A percentile compares a stretch with the other conserved stretches of the same genome.
phyloP scores from a whole-genome alignment of 306 rosid species.

The Prinsepia uniflora region DNA sequence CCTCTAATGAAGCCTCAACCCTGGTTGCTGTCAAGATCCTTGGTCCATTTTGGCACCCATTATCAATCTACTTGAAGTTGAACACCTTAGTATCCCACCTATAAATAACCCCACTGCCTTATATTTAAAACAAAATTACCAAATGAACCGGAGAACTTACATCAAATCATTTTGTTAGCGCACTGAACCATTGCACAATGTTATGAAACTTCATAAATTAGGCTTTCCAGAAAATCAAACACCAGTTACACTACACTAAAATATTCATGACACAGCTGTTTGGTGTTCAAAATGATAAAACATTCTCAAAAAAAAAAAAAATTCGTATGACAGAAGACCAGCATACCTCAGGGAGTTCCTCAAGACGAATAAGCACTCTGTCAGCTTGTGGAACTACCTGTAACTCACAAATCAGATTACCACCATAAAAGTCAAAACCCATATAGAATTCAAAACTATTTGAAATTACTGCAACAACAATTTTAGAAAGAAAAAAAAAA shows the following conservation, averaged over 20 bases:
- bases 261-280: not conserved
- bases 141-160: not conserved
- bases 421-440: constrained; percentile 10
- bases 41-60: not conserved
- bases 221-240: not conserved
- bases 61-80: not conserved
- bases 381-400: constrained; percentile 96
- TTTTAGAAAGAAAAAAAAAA: not conserved
- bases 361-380: constrained; percentile 86
- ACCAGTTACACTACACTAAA: not conserved
- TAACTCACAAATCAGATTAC: constrained; percentile 21
- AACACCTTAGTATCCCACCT: not conserved
- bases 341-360: constrained; percentile 57
- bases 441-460: not conserved
- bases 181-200: not conserved
- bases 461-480: not conserved
- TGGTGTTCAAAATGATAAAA: not conserved
- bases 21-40: not conserved
- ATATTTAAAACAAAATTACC: not conserved
- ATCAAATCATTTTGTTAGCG: not conserved
- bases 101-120: not conserved
- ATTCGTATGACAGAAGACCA: not conserved
- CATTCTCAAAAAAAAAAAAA: not conserved
- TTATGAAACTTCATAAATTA: not conserved
- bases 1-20: not conserved